Evolutionary conservation across 2,329 filamentous ascomycete genomes (phyloP).

Genomic region (Cladophialophora immunda): DNA sequence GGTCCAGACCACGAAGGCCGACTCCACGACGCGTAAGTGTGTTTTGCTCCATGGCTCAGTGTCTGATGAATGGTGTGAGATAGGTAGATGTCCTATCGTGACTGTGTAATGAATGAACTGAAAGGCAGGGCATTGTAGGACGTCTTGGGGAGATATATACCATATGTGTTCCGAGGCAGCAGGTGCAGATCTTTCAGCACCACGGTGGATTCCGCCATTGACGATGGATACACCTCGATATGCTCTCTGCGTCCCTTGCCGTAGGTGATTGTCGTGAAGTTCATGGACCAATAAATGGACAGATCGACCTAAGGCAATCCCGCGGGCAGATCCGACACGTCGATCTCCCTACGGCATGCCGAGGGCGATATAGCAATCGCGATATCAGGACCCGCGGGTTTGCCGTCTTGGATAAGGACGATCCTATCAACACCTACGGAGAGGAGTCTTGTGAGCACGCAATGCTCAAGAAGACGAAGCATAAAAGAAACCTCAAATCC

Average conservation of each 20-base stretch:
- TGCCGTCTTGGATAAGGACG: constrained; percentile 2
- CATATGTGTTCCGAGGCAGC: background rate
- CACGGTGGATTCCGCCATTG: background rate
- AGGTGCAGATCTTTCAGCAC: background rate
- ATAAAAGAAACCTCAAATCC: constrained; percentile 9
- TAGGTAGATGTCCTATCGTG: background rate
- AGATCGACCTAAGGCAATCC: constrained; percentile 5
- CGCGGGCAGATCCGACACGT: background rate
- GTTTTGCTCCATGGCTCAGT: constrained; percentile 52
- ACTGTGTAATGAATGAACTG: background rate
- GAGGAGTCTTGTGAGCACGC: constrained; percentile 2
- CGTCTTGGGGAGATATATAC: background rate
- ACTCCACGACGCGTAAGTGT: constrained; percentile 54
- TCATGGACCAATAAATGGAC: constrained; percentile 2
- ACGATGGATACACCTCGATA: background rate
- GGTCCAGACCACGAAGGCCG: constrained; percentile 52
- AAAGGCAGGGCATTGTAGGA: background rate
- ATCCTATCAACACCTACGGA: background rate
- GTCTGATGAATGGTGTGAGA: background rate
- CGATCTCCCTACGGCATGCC: constrained; percentile 10
- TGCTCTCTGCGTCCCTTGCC: background rate
- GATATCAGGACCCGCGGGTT: constrained; percentile 11
- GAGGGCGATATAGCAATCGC: background rate
- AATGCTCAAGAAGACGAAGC: background rate
- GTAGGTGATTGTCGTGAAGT: background rate